Evolutionary conservation across 257 asterid genomes (phyloP).

Genomic region (Solanum pinnatisectum): DNA sequence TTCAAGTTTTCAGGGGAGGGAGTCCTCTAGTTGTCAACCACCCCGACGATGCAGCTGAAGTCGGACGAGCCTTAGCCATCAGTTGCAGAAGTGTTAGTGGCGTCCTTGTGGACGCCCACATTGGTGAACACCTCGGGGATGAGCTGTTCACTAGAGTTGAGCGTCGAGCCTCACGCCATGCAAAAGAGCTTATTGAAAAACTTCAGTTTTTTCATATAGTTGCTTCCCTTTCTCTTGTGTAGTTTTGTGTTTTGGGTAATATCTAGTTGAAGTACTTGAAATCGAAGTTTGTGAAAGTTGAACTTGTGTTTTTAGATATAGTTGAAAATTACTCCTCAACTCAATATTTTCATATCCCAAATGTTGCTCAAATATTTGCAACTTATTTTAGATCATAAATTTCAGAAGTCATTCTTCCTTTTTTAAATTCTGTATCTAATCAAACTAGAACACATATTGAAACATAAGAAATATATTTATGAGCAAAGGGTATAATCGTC

Average conservation of each 20-base stretch:
- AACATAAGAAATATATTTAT: too few relatives aligned
- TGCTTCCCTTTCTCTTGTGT: slow-evolving; percentile 73
- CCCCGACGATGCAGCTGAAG: slow-evolving; percentile 67
- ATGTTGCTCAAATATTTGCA: background rate
- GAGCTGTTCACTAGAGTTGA: slow-evolving; percentile 65
- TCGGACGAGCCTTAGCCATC: slow-evolving; percentile 76
- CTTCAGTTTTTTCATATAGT: slow-evolving; percentile 85
- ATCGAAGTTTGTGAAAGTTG: background rate
- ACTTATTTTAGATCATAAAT: too few relatives aligned
- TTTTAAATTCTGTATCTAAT: too few relatives aligned
- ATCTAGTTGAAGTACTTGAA: background rate
- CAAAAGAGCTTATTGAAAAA: slow-evolving; percentile 61
- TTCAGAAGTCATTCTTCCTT: too few relatives aligned
- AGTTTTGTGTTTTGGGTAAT: background rate
- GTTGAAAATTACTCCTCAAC: background rate
- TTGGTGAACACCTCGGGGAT: slow-evolving; percentile 63
- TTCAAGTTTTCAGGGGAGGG: slow-evolving; percentile 72
- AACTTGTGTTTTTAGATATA: background rate
- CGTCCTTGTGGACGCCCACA: slow-evolving; percentile 87
- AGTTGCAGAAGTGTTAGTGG: slow-evolving; percentile 83
- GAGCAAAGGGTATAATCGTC: background rate
- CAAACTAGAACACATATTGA: background rate
- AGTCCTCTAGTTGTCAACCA: slow-evolving; percentile 84
- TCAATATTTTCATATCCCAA: background rate
- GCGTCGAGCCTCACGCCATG: slow-evolving; percentile 51